These are phyloP conservation scores for Starmerella khaoyaiensis DNA, from an alignment of 805 yeast species.

Conservation along the genomic window DNA sequence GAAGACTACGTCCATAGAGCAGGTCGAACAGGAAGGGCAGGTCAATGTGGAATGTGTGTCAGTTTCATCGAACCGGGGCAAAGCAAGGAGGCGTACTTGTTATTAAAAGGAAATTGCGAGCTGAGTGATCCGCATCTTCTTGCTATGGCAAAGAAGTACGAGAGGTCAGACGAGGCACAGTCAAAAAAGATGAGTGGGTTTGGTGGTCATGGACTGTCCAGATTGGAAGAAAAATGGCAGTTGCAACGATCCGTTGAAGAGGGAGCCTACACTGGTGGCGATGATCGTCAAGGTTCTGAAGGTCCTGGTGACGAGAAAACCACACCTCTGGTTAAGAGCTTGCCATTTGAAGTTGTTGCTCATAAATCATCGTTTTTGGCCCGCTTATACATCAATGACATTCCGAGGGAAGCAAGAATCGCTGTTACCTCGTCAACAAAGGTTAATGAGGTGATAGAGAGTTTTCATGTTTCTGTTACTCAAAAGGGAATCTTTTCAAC, in stretches of 20 bases:
- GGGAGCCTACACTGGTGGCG: background rate
- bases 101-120: slow-evolving; percentile 52
- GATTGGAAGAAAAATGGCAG: slow-evolving; percentile 46
- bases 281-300: background rate
- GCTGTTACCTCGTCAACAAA: slow-evolving; percentile 18
- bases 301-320: background rate
- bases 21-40: slow-evolving; percentile 93
- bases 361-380: slow-evolving; percentile 39
- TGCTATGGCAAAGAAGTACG: slow-evolving; percentile 37
- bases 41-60: slow-evolving; percentile 57
- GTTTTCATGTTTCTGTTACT: slow-evolving; percentile 52
- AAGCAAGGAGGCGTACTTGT: slow-evolving; percentile 50
- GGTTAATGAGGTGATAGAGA: slow-evolving; percentile 11
- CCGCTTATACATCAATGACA: slow-evolving; percentile 63
- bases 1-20: slow-evolving; percentile 95
- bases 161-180: slow-evolving; percentile 30
- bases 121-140: slow-evolving; percentile 41
- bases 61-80: slow-evolving; percentile 57
- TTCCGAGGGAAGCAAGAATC: slow-evolving; percentile 41
- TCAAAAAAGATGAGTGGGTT: slow-evolving; percentile 73
- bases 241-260: slow-evolving; percentile 37
- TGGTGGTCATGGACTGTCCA: slow-evolving; percentile 85
- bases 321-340: background rate
- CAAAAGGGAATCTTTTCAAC: slow-evolving; percentile 69
- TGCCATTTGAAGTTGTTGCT: slow-evolving; percentile 3